phyloP scores from a whole-genome alignment of 768 basidiomycete genomes.

The Suillus discolor region DNA sequence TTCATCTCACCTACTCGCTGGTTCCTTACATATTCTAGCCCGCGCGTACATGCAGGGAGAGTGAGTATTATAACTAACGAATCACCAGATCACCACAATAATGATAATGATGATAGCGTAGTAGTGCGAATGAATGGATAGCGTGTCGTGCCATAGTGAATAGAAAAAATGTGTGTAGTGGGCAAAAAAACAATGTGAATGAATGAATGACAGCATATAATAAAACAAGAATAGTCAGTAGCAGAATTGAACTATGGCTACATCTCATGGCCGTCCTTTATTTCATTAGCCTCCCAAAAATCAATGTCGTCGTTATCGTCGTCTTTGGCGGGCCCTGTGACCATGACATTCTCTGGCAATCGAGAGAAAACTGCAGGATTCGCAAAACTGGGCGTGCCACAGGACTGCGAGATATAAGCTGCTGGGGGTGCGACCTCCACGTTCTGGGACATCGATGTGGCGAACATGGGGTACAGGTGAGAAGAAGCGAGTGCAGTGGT shows the following conservation, averaged over 20 bases:
- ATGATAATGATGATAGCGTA: too few species aligned
- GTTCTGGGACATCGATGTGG: background rate
- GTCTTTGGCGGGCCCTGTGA: background rate
- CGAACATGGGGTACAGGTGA: too few species aligned
- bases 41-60: too few species aligned
- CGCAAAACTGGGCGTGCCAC: background rate
- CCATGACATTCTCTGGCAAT: background rate
- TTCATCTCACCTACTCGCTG: too few species aligned
- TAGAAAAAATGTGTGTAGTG: background rate
- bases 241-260: background rate
- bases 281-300: background rate
- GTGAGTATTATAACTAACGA: background rate
- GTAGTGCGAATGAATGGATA: background rate
- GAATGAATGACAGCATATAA: background rate
- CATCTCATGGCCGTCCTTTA: background rate
- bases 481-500: too few species aligned
- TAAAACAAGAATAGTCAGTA: background rate
- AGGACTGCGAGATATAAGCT: background rate
- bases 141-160: background rate
- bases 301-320: background rate
- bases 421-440: background rate
- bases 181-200: too few species aligned
- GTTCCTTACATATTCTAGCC: too few species aligned
- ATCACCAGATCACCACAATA: background rate
- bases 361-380: background rate